Percentiles rank a stretch among this genome's conserved stretches.
phyloP scores from a whole-genome alignment of 352 stramenopile genomes.

The Phytophthora cryptogea region DNA sequence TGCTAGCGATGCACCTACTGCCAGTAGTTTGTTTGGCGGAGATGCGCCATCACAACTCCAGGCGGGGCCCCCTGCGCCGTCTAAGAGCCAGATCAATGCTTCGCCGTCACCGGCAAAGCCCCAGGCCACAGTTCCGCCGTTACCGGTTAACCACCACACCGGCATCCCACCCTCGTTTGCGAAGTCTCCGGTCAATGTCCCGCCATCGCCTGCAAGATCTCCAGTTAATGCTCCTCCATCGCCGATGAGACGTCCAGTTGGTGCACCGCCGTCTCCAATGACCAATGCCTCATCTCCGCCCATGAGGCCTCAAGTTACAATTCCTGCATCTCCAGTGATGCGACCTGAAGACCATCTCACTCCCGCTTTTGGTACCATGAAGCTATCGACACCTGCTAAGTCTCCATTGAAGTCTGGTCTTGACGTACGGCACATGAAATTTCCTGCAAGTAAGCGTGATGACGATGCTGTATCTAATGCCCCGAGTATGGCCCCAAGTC shows the following conservation, averaged over 20 bases:
- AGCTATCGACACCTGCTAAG: slow-evolving; percentile 22
- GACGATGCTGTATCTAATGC: slow-evolving; percentile 38
- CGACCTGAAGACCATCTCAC: slow-evolving; percentile 24
- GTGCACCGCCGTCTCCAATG: slow-evolving; percentile 1
- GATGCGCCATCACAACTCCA: slow-evolving; percentile 14
- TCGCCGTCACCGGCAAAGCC: not conserved
- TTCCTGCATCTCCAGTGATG: slow-evolving; percentile 23
- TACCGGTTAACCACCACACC: slow-evolving; percentile 12
- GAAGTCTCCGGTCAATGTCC: slow-evolving; percentile 6
- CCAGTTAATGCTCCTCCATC: slow-evolving; percentile 3
- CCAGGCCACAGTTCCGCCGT: not conserved
- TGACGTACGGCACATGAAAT: slow-evolving; percentile 34
- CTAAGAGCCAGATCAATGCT: slow-evolving; percentile 1
- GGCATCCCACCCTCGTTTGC: slow-evolving; percentile 5
- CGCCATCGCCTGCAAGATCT: slow-evolving; percentile 13
- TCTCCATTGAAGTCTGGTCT: slow-evolving; percentile 26
- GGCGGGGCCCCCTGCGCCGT: not conserved
- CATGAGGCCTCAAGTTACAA: slow-evolving; percentile 17
- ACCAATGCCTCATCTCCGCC: slow-evolving; percentile 14
- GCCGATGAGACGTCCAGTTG: slow-evolving; percentile 13
- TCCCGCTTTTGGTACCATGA: slow-evolving; percentile 25
- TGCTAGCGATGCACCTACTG: slow-evolving; percentile 32
- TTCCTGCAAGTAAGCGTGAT: slow-evolving; percentile 29
- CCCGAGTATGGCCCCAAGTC: slow-evolving; percentile 36
- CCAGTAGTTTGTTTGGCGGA: slow-evolving; percentile 44